Evolutionary conservation across 768 basidiomycete species (phyloP).

Genomic region (Melanogaster broomeanus): DNA sequence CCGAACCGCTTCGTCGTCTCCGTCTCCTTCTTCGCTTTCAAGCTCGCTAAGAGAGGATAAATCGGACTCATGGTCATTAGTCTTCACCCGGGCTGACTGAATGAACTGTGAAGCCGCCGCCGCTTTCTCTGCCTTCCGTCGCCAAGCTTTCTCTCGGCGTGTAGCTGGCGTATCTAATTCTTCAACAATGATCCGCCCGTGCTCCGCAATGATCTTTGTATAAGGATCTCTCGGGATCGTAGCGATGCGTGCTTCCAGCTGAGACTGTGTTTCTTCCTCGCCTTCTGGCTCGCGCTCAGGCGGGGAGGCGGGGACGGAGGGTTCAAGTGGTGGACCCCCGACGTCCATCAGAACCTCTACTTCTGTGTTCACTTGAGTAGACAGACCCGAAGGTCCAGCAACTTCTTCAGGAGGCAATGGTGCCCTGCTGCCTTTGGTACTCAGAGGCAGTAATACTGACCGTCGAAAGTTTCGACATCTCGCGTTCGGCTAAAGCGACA

Average conservation of each 20-base stretch:
- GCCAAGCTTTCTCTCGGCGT: slow-evolving; percentile 56
- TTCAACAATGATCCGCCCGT: slow-evolving; percentile 64
- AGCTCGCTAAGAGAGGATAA: slow-evolving; percentile 48
- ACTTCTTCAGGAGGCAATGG: slow-evolving; percentile 27
- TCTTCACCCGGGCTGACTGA: slow-evolving; percentile 3
- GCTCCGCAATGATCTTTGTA: slow-evolving; percentile 34
- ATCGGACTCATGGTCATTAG: slow-evolving; percentile 38
- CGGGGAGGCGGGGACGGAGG: neutral
- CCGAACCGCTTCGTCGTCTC: slow-evolving; percentile 1
- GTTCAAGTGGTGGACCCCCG: slow-evolving; percentile 10
- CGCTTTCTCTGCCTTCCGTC: slow-evolving; percentile 43
- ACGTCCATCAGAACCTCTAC: slow-evolving; percentile 17
- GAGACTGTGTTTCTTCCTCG: slow-evolving; percentile 10
- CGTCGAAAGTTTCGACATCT: slow-evolving; percentile 45
- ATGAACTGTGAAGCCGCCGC: slow-evolving; percentile 13
- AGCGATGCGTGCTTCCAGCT: slow-evolving; percentile 29
- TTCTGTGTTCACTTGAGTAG: slow-evolving; percentile 16
- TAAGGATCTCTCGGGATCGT: slow-evolving; percentile 30
- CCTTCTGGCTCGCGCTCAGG: slow-evolving; percentile 2
- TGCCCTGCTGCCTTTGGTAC: slow-evolving; percentile 37
- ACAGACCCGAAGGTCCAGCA: slow-evolving; percentile 25
- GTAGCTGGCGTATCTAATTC: slow-evolving; percentile 72
- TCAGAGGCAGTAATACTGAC: slow-evolving; percentile 50
- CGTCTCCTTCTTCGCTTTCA: slow-evolving; percentile 32
- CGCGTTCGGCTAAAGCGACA: slow-evolving; percentile 29